phyloP scores from a whole-genome alignment of 164 flowering plant species.

The Santalum album region DNA sequence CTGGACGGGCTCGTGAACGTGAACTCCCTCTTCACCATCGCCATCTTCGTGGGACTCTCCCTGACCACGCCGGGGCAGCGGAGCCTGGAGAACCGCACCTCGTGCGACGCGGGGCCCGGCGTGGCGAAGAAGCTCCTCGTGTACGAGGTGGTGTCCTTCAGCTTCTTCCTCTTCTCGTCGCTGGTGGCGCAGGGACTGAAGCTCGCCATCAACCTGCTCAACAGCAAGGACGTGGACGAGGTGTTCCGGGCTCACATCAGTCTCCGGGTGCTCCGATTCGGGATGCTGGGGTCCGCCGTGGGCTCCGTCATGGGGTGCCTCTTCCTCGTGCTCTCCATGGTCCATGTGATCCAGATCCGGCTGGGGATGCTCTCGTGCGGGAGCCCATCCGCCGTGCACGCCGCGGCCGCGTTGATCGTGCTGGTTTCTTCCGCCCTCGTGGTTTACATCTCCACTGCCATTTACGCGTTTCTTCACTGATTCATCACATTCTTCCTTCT shows the following conservation, averaged over 20 bases:
- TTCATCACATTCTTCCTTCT: neutral
- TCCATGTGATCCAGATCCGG: conserved; percentile 55
- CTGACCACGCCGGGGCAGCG: conserved; percentile 23
- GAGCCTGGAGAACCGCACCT: conserved; percentile 3
- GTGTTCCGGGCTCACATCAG: conserved; percentile 46
- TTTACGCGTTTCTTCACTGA: conserved; percentile 48
- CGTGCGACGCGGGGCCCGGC: conserved; percentile 2
- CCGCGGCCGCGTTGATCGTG: conserved; percentile 33
- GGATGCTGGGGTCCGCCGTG: conserved; percentile 52
- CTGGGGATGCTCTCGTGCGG: conserved; percentile 54
- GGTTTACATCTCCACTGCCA: conserved; percentile 46
- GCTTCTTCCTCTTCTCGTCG: conserved; percentile 62
- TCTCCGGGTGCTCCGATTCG: conserved; percentile 35
- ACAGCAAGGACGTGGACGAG: conserved; percentile 40
- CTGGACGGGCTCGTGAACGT: conserved; percentile 59
- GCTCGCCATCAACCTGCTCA: conserved; percentile 46
- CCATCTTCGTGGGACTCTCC: conserved; percentile 57
- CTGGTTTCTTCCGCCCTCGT: conserved; percentile 50
- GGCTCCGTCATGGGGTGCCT: conserved; percentile 64
- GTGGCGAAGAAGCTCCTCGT: conserved; percentile 3
- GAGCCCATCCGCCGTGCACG: conserved; percentile 35
- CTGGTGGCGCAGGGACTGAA: conserved; percentile 59
- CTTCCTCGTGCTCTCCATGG: conserved; percentile 59
- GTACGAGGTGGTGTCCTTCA: conserved; percentile 56
- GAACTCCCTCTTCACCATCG: conserved; percentile 63